Evolutionary conservation across 2,329 filamentous ascomycete species (phyloP).

Genomic region (Sarocladiaceae sp.): DNA sequence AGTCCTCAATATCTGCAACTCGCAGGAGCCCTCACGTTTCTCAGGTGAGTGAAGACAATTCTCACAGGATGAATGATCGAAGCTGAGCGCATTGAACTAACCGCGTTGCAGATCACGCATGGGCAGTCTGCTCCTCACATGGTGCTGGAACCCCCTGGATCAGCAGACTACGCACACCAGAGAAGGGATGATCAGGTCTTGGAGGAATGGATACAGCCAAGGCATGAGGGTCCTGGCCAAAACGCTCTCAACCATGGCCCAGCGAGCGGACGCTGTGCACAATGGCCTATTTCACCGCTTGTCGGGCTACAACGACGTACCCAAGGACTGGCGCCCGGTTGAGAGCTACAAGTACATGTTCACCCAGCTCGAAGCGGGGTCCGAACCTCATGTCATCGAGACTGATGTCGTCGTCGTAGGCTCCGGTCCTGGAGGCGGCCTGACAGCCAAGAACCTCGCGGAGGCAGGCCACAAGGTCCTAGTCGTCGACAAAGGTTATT

Average conservation of each 20-base stretch:
- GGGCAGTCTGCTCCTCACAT: conserved; percentile 61
- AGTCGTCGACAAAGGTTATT: conserved; percentile 76
- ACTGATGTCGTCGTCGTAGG: conserved; percentile 82
- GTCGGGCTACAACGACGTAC: conserved; percentile 51
- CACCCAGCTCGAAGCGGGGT: conserved; percentile 43
- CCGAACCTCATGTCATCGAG: conserved; percentile 53
- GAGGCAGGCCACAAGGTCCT: conserved; percentile 70
- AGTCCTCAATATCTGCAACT: conserved; percentile 32
- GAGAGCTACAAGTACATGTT: conserved; percentile 53
- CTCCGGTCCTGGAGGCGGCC: conserved; percentile 78
- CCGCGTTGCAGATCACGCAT: conserved; percentile 45
- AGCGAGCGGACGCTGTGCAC: conserved; percentile 48
- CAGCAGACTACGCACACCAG: conserved; percentile 55
- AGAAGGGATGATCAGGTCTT: conserved; percentile 55
- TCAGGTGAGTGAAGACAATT: conserved; percentile 36
- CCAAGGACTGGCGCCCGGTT: conserved; percentile 42
- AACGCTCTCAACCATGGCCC: conserved; percentile 46
- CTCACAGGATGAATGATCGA: conserved; percentile 34
- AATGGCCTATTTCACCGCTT: conserved; percentile 49
- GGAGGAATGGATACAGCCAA: conserved; percentile 52
- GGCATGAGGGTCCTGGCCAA: conserved; percentile 50
- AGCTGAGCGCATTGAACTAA: conserved; percentile 2
- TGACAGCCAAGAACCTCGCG: conserved; percentile 73
- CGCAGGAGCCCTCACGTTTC: conserved; percentile 29
- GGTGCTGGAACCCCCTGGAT: conserved; percentile 56